phyloP scores from a whole-genome alignment of 805 yeast species.

The Metschnikowia lunata region DNA sequence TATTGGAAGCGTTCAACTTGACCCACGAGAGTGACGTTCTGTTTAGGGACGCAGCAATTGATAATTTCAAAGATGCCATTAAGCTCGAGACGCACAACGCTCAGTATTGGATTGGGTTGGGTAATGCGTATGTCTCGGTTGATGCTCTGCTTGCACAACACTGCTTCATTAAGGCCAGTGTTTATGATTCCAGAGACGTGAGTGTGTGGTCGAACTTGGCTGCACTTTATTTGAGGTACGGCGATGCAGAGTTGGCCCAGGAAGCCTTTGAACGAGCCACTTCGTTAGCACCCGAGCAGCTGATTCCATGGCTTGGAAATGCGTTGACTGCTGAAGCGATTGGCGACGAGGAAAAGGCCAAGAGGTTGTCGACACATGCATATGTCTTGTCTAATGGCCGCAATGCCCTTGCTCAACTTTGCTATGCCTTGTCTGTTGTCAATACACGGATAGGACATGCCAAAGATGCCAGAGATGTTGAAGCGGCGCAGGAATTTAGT shows the following conservation, averaged over 20 bases:
- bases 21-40: constrained; percentile 3
- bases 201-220: constrained; percentile 81
- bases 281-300: constrained; percentile 72
- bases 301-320: constrained; percentile 81
- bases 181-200: constrained; percentile 64
- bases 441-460: constrained; percentile 39
- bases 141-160: constrained; percentile 84
- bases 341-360: constrained; percentile 50
- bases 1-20: constrained; percentile 40
- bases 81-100: constrained; percentile 65
- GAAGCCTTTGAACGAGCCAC: constrained; percentile 72
- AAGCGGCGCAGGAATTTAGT: constrained; percentile 59
- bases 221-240: constrained; percentile 60
- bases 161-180: constrained; percentile 79
- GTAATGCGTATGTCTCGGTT: constrained; percentile 61
- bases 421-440: constrained; percentile 62
- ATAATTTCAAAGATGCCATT: constrained; percentile 60
- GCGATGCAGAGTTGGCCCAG: constrained; percentile 68
- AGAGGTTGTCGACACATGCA: constrained; percentile 69
- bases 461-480: constrained; percentile 51
- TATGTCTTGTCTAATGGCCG: constrained; percentile 71
- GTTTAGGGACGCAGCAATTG: constrained; percentile 51
- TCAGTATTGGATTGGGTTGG: constrained; percentile 78
- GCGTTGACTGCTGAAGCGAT: constrained; percentile 57
- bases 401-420: constrained; percentile 61